A percentile compares a stretch with the other conserved stretches of the same genome.
These are phyloP conservation scores for Chamaenerion angustifolium DNA, from an alignment of 345 rosid genomes.

Conservation along the genomic window DNA sequence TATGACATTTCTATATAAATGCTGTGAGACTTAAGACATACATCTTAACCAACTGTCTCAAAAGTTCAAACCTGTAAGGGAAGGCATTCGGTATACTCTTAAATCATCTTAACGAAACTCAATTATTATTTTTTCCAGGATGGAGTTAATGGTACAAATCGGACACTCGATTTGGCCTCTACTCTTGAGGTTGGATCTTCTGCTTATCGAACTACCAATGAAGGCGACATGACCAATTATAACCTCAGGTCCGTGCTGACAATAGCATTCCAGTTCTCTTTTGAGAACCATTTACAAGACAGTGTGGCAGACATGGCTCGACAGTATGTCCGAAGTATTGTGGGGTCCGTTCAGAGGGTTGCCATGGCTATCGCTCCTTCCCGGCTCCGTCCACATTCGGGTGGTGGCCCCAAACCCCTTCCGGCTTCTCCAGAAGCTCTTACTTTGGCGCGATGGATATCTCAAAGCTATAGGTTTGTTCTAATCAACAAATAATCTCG, in stretches of 20 bases:
- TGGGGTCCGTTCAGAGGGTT: conserved; percentile 93
- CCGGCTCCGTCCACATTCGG: conserved; percentile 25
- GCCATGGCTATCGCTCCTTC: conserved; percentile 90
- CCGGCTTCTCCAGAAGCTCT: conserved; percentile 92
- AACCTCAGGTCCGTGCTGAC: conserved; percentile 80
- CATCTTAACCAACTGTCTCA: no score
- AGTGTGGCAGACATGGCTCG: conserved; percentile 95
- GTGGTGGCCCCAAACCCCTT: conserved; percentile 33
- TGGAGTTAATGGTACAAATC: conserved; percentile 39
- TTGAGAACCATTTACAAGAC: conserved; percentile 70
- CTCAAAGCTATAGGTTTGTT: conserved; percentile 65
- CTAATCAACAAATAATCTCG: neutral
- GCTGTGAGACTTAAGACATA: no score
- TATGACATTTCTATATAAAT: neutral
- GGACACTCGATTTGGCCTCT: conserved; percentile 88
- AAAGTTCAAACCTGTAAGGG: no score
- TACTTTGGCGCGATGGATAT: conserved; percentile 76
- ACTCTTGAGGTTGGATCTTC: conserved; percentile 58
- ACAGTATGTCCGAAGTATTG: conserved; percentile 72
- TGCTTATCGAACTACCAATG: conserved; percentile 41
- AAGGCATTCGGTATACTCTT: no score
- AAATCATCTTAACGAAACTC: no score
- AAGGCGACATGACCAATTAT: conserved; percentile 36
- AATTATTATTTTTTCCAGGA: no score
- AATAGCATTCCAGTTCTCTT: conserved; percentile 81